phyloP scores from a whole-genome alignment of 2,329 filamentous ascomycete species.

The Acrocalymma vagum region DNA sequence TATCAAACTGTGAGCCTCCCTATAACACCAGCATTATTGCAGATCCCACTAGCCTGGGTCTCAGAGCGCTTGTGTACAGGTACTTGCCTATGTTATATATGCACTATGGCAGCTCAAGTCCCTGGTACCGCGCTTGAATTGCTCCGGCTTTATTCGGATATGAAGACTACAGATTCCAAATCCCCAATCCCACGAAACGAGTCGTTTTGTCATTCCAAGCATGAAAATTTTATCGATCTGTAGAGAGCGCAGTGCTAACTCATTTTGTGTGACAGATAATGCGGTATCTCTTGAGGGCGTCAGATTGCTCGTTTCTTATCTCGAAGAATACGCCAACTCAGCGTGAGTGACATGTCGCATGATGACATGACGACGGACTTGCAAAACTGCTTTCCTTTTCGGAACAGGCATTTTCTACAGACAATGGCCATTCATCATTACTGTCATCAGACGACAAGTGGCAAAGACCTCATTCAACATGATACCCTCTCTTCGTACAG shows the following conservation, averaged over 20 bases:
- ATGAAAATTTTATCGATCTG: constrained; percentile 20
- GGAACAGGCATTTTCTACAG: constrained; percentile 15
- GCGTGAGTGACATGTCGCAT: constrained; percentile 26
- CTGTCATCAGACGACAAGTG: too few species aligned
- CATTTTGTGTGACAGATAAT: constrained; percentile 65
- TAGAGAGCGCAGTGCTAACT: constrained; percentile 21
- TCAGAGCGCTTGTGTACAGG: constrained; percentile 23
- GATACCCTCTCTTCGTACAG: constrained; percentile 25
- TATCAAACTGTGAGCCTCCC: constrained; percentile 71
- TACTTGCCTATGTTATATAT: constrained; percentile 21
- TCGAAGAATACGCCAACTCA: constrained; percentile 65
- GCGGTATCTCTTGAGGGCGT: constrained; percentile 74
- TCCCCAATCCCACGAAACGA: constrained; percentile 5
- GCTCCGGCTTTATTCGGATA: constrained; percentile 10
- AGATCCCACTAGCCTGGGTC: too few species aligned
- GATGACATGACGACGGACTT: constrained; percentile 18
- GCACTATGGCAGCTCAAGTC: constrained; percentile 13
- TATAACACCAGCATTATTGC: too few species aligned
- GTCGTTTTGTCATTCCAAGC: constrained; percentile 6
- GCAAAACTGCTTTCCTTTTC: constrained; percentile 8
- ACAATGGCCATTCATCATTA: not conserved
- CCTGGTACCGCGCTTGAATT: constrained; percentile 2
- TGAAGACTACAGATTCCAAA: too few species aligned
- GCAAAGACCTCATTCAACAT: constrained; percentile 37
- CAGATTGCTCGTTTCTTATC: constrained; percentile 72